These are phyloP conservation scores for Peronospora destructor DNA, from an alignment of 352 stramenopile genomes.

Conservation along the genomic window DNA sequence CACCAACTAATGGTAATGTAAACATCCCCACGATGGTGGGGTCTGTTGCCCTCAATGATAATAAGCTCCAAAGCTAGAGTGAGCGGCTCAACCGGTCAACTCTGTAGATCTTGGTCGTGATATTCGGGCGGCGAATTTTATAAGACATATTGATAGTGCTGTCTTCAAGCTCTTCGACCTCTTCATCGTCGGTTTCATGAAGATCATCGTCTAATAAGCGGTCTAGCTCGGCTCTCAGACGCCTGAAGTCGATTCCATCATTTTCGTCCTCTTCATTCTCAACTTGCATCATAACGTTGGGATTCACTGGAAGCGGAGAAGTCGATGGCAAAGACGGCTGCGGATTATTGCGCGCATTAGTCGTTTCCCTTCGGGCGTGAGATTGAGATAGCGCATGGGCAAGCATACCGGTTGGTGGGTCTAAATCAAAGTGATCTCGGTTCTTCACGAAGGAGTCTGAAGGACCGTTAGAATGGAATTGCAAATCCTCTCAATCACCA, in stretches of 20 bases:
- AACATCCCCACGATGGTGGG: conserved; percentile 1
- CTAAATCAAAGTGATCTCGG: not conserved
- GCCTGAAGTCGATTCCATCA: conserved; percentile 24
- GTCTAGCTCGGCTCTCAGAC: conserved; percentile 18
- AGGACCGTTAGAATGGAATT: not conserved
- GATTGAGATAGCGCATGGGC: conserved; percentile 11
- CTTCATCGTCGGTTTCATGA: conserved; percentile 6
- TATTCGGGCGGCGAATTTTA: not conserved
- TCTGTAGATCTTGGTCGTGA: not conserved
- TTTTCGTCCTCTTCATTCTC: conserved; percentile 9
- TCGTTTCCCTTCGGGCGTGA: conserved; percentile 1
- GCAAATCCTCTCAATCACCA: not conserved
- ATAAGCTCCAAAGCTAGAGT: conserved; percentile 3
- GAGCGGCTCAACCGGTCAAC: conserved; percentile 9
- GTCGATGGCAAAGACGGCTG: conserved; percentile 2
- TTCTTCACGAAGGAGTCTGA: conserved; percentile 9
- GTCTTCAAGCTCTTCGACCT: not conserved
- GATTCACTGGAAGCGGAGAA: not conserved
- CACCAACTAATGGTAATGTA: conserved; percentile 1
- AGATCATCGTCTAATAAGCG: conserved; percentile 23
- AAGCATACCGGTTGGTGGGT: conserved; percentile 12
- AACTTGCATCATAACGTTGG: conserved; percentile 2
- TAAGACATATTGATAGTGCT: conserved; percentile 8
- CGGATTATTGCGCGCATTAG: not conserved
- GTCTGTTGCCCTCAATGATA: not conserved